phyloP scores from a whole-genome alignment of 306 rosid species.

The Astragalus membranaceus region DNA sequence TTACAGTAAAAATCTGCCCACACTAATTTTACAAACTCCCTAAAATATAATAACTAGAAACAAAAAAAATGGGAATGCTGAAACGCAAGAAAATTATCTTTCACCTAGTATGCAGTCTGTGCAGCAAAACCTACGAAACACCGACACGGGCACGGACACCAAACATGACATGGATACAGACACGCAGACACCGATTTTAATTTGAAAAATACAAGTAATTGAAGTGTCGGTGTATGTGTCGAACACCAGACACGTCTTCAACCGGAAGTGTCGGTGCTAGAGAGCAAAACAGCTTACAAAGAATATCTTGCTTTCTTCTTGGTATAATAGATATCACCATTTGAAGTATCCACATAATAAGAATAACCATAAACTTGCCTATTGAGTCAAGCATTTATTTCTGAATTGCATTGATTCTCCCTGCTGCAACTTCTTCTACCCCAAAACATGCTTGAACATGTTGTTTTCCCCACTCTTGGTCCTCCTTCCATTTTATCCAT shows the following conservation, averaged over 20 bases:
- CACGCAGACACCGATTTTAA: too few species aligned
- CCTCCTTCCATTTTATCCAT: constrained; percentile 72
- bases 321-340: not conserved
- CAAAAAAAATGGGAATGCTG: constrained; percentile 7
- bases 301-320: not conserved
- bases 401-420: constrained; percentile 95
- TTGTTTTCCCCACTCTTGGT: constrained; percentile 62
- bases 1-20: constrained; percentile 21
- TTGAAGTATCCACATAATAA: constrained; percentile 20
- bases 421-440: constrained; percentile 95
- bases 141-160: too few species aligned
- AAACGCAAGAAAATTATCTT: constrained; percentile 18
- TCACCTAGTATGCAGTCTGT: constrained; percentile 33
- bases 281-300: not conserved
- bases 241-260: too few species aligned
- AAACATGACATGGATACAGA: too few species aligned
- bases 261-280: too few species aligned
- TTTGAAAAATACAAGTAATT: too few species aligned
- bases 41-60: constrained; percentile 15
- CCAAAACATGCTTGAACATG: constrained; percentile 92
- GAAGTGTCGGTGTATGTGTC: too few species aligned
- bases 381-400: constrained; percentile 65
- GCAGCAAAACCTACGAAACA: not conserved
- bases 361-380: constrained; percentile 2
- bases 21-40: constrained; percentile 22